Percentiles rank a stretch among this genome's conserved stretches.
phyloP scores from a whole-genome alignment of 2,329 filamentous ascomycete genomes.

The Claviceps capensis region DNA sequence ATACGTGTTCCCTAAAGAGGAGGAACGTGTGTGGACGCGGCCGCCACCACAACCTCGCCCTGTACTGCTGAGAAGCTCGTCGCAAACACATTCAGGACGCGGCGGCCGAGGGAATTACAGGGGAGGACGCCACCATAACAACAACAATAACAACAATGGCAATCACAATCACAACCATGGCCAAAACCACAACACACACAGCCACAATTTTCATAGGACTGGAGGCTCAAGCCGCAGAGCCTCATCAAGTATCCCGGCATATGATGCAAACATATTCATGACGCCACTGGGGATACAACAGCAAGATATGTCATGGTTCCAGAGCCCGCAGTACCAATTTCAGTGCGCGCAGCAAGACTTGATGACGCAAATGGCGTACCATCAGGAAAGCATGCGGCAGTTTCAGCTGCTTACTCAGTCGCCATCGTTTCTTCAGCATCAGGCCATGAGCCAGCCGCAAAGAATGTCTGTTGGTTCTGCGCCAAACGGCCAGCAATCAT shows the following conservation, averaged over 20 bases:
- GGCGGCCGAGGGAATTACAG: conserved; percentile 35
- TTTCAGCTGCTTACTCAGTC: conserved; percentile 22
- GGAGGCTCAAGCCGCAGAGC: conserved; percentile 33
- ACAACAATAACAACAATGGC: conserved; percentile 21
- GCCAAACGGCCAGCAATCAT: conserved; percentile 17
- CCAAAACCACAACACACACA: conserved; percentile 24
- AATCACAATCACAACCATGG: conserved; percentile 22
- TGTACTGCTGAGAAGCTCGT: conserved; percentile 45
- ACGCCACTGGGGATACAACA: conserved; percentile 28
- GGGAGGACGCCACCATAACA: conserved; percentile 32
- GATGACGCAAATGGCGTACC: conserved; percentile 27
- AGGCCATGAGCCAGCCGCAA: conserved; percentile 21
- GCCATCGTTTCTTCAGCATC: conserved; percentile 22
- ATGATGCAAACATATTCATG: conserved; percentile 35
- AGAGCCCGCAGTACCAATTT: conserved; percentile 26
- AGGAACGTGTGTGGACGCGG: conserved; percentile 47
- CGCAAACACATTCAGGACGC: conserved; percentile 39
- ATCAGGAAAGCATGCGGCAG: conserved; percentile 22
- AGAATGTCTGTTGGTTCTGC: conserved; percentile 14
- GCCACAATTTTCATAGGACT: conserved; percentile 19
- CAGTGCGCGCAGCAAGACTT: conserved; percentile 27
- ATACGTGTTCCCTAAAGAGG: conserved; percentile 77
- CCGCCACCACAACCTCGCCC: conserved; percentile 41
- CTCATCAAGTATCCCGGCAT: conserved; percentile 36
- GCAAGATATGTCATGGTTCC: conserved; percentile 38